Percentiles rank a stretch among this genome's conserved stretches.
Conservation (phyloP, 192 early-diverging fungal species). For the Coemansia reversa region DNA sequence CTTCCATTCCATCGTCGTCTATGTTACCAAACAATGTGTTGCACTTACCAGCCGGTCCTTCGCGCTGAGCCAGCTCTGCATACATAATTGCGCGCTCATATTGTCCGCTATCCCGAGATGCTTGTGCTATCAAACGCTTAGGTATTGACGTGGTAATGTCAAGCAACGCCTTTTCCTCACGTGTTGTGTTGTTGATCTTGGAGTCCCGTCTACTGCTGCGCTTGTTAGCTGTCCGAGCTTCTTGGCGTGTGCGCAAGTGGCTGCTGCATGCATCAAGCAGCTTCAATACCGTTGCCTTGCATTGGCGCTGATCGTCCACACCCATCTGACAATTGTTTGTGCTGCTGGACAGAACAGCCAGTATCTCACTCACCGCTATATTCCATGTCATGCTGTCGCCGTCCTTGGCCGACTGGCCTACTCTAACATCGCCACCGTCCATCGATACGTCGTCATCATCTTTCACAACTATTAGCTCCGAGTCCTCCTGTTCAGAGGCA, state of each 20-base stretch:
- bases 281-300: slow-evolving; percentile 37
- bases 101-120: slow-evolving; percentile 37
- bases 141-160: slow-evolving; percentile 19
- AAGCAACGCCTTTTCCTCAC: slow-evolving; percentile 26
- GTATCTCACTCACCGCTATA: slow-evolving; percentile 21
- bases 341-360: slow-evolving; percentile 25
- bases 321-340: slow-evolving; percentile 8
- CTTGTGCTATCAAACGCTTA: slow-evolving; percentile 19
- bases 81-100: slow-evolving; percentile 43
- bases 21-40: slow-evolving; percentile 37
- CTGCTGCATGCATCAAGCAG: slow-evolving; percentile 33
- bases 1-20: slow-evolving; percentile 29
- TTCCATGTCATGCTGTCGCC: not conserved
- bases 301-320: slow-evolving; percentile 38
- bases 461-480: slow-evolving; percentile 21
- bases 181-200: slow-evolving; percentile 12
- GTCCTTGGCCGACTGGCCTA: not conserved
- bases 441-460: slow-evolving; percentile 26
- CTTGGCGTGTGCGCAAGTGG: slow-evolving; percentile 35
- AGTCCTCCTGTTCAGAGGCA: not conserved
- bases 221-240: slow-evolving; percentile 13
- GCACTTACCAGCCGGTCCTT: slow-evolving; percentile 18
- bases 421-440: not conserved
- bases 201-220: slow-evolving; percentile 33
- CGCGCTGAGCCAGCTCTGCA: slow-evolving; percentile 36